phyloP scores from a whole-genome alignment of 352 stramenopile species.

The Elongisporangium anandrum region DNA sequence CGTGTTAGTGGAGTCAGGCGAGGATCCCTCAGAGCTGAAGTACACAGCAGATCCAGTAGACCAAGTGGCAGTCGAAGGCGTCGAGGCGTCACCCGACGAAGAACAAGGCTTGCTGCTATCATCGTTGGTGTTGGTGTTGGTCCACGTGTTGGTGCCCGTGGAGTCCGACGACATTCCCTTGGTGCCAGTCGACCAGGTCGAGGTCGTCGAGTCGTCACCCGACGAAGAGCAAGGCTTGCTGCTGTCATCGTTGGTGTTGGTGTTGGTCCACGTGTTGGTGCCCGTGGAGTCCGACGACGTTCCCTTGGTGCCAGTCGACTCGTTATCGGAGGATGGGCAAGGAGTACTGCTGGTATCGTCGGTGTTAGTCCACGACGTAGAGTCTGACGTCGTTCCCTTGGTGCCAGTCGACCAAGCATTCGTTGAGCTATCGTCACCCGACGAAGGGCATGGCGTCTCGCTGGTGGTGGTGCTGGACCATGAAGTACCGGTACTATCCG shows the following conservation, averaged over 20 bases:
- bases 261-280: neutral
- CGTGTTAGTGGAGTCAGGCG: neutral
- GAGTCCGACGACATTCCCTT: neutral
- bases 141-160: neutral
- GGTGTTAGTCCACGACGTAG: neutral
- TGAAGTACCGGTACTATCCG: neutral
- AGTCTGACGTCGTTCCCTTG: neutral
- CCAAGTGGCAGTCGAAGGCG: neutral
- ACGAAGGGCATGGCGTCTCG: neutral
- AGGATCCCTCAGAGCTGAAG: neutral
- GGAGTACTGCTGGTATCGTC: neutral
- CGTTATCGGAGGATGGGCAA: neutral
- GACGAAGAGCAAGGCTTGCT: slow-evolving; percentile 5
- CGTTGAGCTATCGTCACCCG: neutral
- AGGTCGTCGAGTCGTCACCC: slow-evolving; percentile 1
- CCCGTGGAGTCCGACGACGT: too few species aligned
- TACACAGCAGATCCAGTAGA: neutral
- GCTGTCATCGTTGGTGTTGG: neutral
- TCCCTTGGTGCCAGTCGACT: neutral
- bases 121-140: neutral
- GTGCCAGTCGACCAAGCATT: neutral
- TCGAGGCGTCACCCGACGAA: neutral
- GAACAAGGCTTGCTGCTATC: neutral
- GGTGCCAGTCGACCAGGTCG: neutral
- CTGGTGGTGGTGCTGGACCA: neutral